These are phyloP conservation scores for Tetrahymena malaccensis DNA, from an alignment of 73 alveolate species.

Conservation along the genomic window DNA sequence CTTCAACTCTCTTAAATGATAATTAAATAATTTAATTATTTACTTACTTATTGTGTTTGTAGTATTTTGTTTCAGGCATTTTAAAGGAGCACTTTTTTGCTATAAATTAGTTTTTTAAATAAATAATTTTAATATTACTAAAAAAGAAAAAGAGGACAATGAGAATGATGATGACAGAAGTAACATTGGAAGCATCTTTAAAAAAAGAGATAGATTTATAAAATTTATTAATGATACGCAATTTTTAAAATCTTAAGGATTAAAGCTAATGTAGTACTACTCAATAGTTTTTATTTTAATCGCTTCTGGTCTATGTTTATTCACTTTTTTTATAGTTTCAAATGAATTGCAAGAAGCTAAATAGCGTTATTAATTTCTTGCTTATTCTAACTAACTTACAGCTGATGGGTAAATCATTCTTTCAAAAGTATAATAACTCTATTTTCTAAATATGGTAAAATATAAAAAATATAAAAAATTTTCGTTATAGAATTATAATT, in stretches of 20 bases:
- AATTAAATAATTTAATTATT: no score
- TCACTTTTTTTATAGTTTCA: not conserved
- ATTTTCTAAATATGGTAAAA: not conserved
- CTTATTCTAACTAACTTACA: not conserved
- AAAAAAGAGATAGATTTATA: slow-evolving; percentile 11
- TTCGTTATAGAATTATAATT: not conserved
- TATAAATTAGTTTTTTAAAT: no score
- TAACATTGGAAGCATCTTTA: slow-evolving; percentile 9
- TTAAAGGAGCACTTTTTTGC: no score
- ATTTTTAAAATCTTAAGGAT: slow-evolving; percentile 8
- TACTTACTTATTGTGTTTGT: no score
- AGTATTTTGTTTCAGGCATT: no score
- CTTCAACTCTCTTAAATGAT: no score
- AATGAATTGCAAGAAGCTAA: not conserved
- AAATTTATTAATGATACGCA: slow-evolving; percentile 3
- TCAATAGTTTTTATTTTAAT: not conserved
- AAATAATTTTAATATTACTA: no score
- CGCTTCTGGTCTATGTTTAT: not conserved
- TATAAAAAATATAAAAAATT: not conserved
- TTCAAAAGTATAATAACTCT: not conserved
- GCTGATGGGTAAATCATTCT: not conserved
- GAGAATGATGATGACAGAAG: not conserved
- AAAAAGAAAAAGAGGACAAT: not conserved
- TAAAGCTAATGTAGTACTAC: not conserved
- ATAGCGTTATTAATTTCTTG: not conserved